phyloP scores from a whole-genome alignment of 495 filamentous ascomycete genomes.

The Viridothelium virens region DNA sequence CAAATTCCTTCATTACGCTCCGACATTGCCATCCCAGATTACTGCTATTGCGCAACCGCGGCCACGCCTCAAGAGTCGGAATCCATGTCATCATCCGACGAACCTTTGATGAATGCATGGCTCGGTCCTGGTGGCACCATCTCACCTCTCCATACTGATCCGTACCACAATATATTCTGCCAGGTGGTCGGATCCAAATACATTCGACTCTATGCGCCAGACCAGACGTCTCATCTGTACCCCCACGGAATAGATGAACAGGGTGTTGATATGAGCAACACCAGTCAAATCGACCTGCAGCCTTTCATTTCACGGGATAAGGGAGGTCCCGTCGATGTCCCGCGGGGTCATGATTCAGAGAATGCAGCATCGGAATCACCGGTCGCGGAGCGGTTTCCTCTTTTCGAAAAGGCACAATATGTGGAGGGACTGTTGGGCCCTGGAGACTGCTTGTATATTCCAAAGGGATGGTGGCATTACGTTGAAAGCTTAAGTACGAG shows the following conservation, averaged over 20 bases:
- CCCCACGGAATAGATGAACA: slow-evolving; percentile 60
- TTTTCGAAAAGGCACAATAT: slow-evolving; percentile 54
- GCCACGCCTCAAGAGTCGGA: slow-evolving; percentile 18
- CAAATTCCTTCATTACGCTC: slow-evolving; percentile 71
- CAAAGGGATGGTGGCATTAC: slow-evolving; percentile 98
- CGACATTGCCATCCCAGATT: slow-evolving; percentile 77
- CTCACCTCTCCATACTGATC: slow-evolving; percentile 87
- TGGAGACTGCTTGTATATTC: slow-evolving; percentile 86
- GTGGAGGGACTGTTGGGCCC: slow-evolving; percentile 70
- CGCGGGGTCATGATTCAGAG: slow-evolving; percentile 21
- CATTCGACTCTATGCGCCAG: slow-evolving; percentile 72
- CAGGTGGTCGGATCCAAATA: slow-evolving; percentile 93
- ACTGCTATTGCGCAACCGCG: slow-evolving; percentile 55
- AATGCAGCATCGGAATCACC: slow-evolving; percentile 15
- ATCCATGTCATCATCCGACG: slow-evolving; percentile 18
- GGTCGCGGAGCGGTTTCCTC: slow-evolving; percentile 45
- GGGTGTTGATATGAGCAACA: slow-evolving; percentile 87
- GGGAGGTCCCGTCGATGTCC: not conserved
- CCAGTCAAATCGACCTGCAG: slow-evolving; percentile 61
- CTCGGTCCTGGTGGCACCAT: slow-evolving; percentile 83
- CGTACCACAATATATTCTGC: slow-evolving; percentile 84
- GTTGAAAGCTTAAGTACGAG: slow-evolving; percentile 77
- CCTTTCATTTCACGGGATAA: not conserved
- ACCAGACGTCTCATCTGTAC: slow-evolving; percentile 50
- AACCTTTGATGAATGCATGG: slow-evolving; percentile 65